Base-by-base conservation (phyloP, 768 basidiomycete genomes). In the Tylopilus intermedius region DNA sequence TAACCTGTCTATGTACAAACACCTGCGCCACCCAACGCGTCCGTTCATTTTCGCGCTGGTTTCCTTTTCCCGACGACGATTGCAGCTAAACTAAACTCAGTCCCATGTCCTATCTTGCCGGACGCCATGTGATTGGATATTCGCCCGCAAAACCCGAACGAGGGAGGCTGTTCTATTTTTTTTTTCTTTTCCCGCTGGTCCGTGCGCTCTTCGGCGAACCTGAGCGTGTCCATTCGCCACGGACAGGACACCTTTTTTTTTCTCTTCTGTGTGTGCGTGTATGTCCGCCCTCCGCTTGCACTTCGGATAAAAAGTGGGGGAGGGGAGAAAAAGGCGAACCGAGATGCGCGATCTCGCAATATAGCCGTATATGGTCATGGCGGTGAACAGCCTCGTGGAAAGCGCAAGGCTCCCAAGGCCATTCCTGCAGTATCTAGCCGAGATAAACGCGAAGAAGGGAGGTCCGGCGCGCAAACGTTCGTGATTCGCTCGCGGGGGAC, bases 311-410 rank as follows among this genome's bases (percentile, higher is more conserved):
- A 29, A 22, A 22, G 37, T 7, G 35, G 24, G 21, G 18, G 15
- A 24, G 14, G 9, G 13, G 9, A 24, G 8, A 0, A 8, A 21
- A 11, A 11, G 1, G 21, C 50, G 38, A 42, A 30, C 24, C 26
- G 54, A 59, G 53, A 54, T 57, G 22, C 26, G 5, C 35, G n/a
- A 45, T 51, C 46, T 49, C 18, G 21, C 51, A 63, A 61, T 67
- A 43, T 65, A 59, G 18, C 66, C 62, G 39, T 56, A 56, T 67
- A 42, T 55, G 57, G 66, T 13, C 35, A 47, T 27, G 7, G 35
- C n/a, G 29, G 44, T 35, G 35, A 40, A 50, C 40, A 13, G 56
- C 67, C 65, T 63, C 66, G 55, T 69, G 67, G 66, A 62, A 62
- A 53, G 49, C 59, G 58, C 61, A 50, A 67, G 67, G 65, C 58